Base-by-base conservation (phyloP, 352 stramenopile genomes). In the Phytophthora aleatoria region DNA sequence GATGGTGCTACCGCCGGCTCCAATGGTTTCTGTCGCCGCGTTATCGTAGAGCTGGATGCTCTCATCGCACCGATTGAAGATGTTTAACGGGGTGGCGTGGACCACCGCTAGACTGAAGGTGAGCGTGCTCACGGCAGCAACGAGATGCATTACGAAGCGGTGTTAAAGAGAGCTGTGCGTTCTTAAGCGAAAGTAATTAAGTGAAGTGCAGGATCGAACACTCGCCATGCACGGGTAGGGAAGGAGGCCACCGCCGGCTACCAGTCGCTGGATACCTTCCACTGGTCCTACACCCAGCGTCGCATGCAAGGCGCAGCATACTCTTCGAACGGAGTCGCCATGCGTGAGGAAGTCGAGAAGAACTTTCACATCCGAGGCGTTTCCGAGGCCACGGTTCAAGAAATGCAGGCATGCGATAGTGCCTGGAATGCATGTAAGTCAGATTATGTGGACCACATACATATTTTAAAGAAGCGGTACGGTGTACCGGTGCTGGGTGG, bases 41-140 rank as follows among this genome's bases (percentile, higher is more conserved):
- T 90, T 90, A 66, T 90, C 78, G 64, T 85, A 87, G 13, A 90
- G 57, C 50, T 77, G 48, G 63, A 90, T 82, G 39, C 50, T 58
- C 47, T 81, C 63, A 10, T 52, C 44, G 49, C 79, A 88, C 30
- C 80, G 58, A 70, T 90, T 90, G 38, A 69, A 70, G 56, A 90
- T 79, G 16, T 74, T 85, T 9, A 75, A 67, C 11, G 73, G 69
- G 26, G 73, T 54, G 41, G 57, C 67, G 2, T 55, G 60, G 24
- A 55, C 44, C 24, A 69, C 59, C 13, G 57, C 64, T 36, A 70
- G 42, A n/a, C 55, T 56, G 30, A 79, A 13, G 2, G 63, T 58
- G 5, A 69, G 30, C 1, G 24, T 13, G 42, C 12, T 60, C 26
- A 56, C 16, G 11, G 16, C 4, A 26, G 49, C 39, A 11, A 50